phyloP scores from a whole-genome alignment of 2,329 filamentous ascomycete genomes.

The Biscogniauxia mediterranea region DNA sequence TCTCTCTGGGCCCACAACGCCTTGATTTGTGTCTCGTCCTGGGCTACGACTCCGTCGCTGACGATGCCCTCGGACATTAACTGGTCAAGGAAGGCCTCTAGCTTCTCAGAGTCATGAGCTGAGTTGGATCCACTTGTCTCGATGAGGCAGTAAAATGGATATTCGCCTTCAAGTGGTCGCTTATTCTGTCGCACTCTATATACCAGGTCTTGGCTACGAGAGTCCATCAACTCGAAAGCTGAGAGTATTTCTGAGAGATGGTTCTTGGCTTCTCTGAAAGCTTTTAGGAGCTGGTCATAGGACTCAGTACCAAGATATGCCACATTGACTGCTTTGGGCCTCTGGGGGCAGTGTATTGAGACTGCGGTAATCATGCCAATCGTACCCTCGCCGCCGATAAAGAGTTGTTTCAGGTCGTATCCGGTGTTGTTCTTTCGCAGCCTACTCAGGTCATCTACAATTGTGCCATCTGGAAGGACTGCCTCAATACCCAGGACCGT shows the following conservation, averaged over 20 bases:
- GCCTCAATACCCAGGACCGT: slow-evolving; percentile 90
- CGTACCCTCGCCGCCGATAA: slow-evolving; percentile 93
- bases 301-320: slow-evolving; percentile 90
- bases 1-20: slow-evolving; percentile 91
- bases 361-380: slow-evolving; percentile 91
- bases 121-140: slow-evolving; percentile 94
- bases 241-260: slow-evolving; percentile 94
- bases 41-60: slow-evolving; percentile 83
- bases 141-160: slow-evolving; percentile 94
- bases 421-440: slow-evolving; percentile 98
- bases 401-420: slow-evolving; percentile 75
- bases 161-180: slow-evolving; percentile 74
- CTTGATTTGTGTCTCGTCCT: slow-evolving; percentile 87
- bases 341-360: slow-evolving; percentile 84
- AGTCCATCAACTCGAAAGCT: slow-evolving; percentile 97
- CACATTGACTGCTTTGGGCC: slow-evolving; percentile 86
- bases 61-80: slow-evolving; percentile 89
- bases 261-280: slow-evolving; percentile 84
- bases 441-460: slow-evolving; percentile 83
- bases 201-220: slow-evolving; percentile 75
- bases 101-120: slow-evolving; percentile 90
- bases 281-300: slow-evolving; percentile 82
- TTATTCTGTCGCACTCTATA: slow-evolving; percentile 71
- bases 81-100: slow-evolving; percentile 85
- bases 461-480: slow-evolving; percentile 87